Evolutionary conservation across 2,329 filamentous ascomycete species (phyloP), one percentile per base, ranked within the genome.

Genomic region (Colletotrichum camelliae): DNA sequence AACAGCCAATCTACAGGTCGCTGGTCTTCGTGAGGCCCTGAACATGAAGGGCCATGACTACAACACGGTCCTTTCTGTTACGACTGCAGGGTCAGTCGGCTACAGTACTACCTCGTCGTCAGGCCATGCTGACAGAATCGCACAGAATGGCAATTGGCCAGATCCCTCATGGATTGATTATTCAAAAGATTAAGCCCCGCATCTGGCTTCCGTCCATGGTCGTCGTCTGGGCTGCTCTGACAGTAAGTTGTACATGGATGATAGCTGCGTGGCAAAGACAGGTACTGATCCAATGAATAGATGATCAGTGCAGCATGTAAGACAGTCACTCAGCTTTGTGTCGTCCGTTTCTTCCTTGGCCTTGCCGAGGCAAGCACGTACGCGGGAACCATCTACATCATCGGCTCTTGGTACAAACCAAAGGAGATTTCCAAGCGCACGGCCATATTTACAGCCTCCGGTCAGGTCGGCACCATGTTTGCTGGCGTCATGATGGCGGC

Each of bases 381-480:
- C 77, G 84, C 84, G 7, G 85, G 85, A 21, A 86, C 81, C 5
- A 85, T 87, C 76, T 87, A 87, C 73, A 82, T 87, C 68, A 82
- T 88, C 4, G 86, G 86, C 8, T 84, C 89, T 0, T 93, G 91
- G 91, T 93, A 93, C 78, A 93, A 88, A 0, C 86, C 88, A 18
- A 84, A 86, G 15, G 92, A 93, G 76, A 86, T 94, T 0, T 91
- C 90, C 1, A 93, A 93, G 80, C 87, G 92, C 2, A 90, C 88
- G 5, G 91, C 90, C 62, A 89, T 94, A 65, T 94, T 93, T 79
- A 92, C 90, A 1, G 87, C 90, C 0, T 91, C 90, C 13, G 91
- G 91, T 1, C 85, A 92, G 2, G 89, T 89, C 0, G 91, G 91
- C 0, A 91, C 88, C 0, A 90, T 92, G 87, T 91, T 92, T 71